Base-by-base conservation (phyloP, 768 basidiomycete genomes). In the Tylopilus plumbeoviolaceoides region DNA sequence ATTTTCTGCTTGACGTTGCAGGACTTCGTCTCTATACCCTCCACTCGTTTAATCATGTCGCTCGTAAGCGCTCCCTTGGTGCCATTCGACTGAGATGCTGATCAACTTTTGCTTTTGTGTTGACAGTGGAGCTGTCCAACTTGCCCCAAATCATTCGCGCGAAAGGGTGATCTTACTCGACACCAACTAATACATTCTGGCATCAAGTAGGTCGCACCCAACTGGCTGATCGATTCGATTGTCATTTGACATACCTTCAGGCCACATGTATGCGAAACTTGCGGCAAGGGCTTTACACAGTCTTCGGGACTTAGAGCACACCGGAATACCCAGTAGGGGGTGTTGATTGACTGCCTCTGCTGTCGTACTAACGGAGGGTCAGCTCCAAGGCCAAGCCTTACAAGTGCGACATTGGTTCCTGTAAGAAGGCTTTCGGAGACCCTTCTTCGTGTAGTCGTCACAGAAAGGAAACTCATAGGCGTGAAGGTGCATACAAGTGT, bases 381-480 rank as follows among this genome's bases (percentile, higher is more conserved):
- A 86, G 84, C 51, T 77, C 81, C 14, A 72, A 70, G 41, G 66
- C 51, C 10, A 82, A 79, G 64, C 85, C 84, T 1, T 77, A 73
- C 58, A 48, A 47, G 6, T 89, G 87, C 59, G 72, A 70, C 14
- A 69, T 76, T 40, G 59, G 66, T 9, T 67, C 63, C 20, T 88
- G 86, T 60, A 51, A 48, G 10, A 72, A 77, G 28, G 65, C 71
- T 14, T 89, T 89, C 57, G 80, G 80, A 14, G 87, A 89, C 59
- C 86, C 84, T 11, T 88, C 87, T 0, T 87, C 87, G 42, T 72
- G 82, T 56, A 71, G 79, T 28, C 82, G 87, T 9, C 87, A 89
- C 59, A 73, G 75, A 50, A 80, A 77, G 61, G 85, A 87, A 66
- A 78, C 72, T 3, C 86, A 88, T 60, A 58, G 63, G 17, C 64